Evolutionary conservation across 306 rosid species (phyloP), one percentile per base, ranked within the genome.

Genomic region (Benincasa hispida): DNA sequence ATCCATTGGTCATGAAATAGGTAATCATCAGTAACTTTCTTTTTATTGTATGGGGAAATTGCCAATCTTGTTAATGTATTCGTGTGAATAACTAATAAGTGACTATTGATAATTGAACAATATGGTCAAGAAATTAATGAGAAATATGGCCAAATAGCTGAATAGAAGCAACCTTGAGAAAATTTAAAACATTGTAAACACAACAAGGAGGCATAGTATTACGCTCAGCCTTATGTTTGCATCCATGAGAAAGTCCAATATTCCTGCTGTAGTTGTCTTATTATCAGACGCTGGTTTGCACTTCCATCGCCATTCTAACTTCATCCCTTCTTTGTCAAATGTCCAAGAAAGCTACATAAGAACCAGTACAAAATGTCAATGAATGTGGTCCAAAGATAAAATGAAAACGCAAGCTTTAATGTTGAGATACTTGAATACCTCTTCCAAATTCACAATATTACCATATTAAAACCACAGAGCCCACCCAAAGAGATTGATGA

Each of bases 291-390:
- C 82, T 10, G 74, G 90, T 80, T 82, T 76, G 83, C 94, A 90
- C 79, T 90, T 90, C 99, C 95, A 91, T 81, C 99, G 85, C 97
- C 97, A 92, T 42, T 89, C 87, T 32, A 91, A 84, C 48, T 86
- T 90, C 37, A 92, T 88, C 75, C 92, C 93, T 90, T 84, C 96
- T 81, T 89, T 94, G 81, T 90, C 89, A 85, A 92, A 94, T 6
- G 95, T 89, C 99, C 97, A 94, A 0, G 92, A 90, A 83, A 92
- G 86, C 95, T 94, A 82, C 76, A 75, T 25, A 76, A 6, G 25
- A 48, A 77, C 18, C 59, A 21, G 34, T 6, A 48, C 10, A 30
- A 35, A 77, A 2, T 60, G 19, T 19, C 72, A 76, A 57, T 74
- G 65, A 51, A 37, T 56, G 4, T 28, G 48, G 10, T 74, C 19